Evolutionary conservation across 2,329 filamentous ascomycete species (phyloP).

Genomic region (Sporothrix curviconia): DNA sequence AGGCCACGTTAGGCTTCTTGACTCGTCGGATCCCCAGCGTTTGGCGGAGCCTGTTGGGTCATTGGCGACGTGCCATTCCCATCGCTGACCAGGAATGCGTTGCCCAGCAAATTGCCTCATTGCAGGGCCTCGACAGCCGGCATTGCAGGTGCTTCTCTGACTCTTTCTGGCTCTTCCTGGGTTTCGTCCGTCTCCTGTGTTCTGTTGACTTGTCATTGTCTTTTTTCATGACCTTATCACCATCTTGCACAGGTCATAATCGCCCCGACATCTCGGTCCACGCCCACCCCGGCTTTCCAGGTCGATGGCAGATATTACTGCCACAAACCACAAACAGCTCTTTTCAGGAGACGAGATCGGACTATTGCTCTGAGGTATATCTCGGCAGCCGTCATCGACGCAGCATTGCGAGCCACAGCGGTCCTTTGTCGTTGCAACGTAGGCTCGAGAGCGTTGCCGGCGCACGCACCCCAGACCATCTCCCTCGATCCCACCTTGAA

Average conservation of each 20-base stretch:
- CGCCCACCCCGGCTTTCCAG: too few relatives aligned
- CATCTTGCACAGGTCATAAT: background rate
- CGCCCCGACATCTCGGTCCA: background rate
- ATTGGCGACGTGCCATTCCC: background rate
- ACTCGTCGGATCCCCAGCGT: constrained; percentile 4
- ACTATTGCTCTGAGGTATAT: too few relatives aligned
- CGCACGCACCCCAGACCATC: constrained; percentile 2
- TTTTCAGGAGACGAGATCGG: background rate
- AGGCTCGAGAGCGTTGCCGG: background rate
- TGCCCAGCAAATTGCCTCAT: background rate
- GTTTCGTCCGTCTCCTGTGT: too few relatives aligned
- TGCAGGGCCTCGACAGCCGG: background rate
- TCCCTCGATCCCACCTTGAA: background rate
- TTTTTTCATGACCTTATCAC: background rate
- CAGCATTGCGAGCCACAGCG: background rate
- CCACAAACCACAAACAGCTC: background rate
- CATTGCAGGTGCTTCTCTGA: background rate
- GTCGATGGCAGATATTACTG: too few relatives aligned
- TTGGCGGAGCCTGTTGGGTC: constrained; percentile 1
- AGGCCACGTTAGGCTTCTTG: background rate
- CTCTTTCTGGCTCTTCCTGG: background rate
- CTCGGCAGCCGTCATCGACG: background rate
- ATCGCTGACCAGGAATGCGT: constrained; percentile 6
- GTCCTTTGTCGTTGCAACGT: background rate
- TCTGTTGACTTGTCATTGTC: too few relatives aligned